These are phyloP conservation scores for Pleurotus giganteus DNA, from an alignment of 768 basidiomycete species.

Conservation along the genomic window DNA sequence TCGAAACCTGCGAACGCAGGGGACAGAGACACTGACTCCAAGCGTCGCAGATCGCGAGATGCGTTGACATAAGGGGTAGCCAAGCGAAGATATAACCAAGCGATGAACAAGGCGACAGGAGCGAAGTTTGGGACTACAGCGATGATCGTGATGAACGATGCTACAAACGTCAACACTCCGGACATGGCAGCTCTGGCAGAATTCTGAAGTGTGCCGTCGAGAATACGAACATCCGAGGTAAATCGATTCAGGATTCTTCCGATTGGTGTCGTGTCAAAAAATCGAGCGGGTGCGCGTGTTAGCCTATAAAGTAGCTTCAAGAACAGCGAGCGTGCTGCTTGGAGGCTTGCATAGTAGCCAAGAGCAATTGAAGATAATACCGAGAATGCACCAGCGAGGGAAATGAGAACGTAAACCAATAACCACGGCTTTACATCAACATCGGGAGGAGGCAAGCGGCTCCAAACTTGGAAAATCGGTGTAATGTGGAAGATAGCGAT, in stretches of 20 bases:
- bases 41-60: slow-evolving; percentile 63
- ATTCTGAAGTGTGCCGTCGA: slow-evolving; percentile 61
- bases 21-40: slow-evolving; percentile 66
- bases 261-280: slow-evolving; percentile 74
- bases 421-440: slow-evolving; percentile 65
- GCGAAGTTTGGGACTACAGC: slow-evolving; percentile 62
- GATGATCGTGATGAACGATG: slow-evolving; percentile 64
- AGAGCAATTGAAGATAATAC: slow-evolving; percentile 55
- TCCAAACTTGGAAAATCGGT: slow-evolving; percentile 39
- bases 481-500: slow-evolving; percentile 16
- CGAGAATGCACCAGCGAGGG: slow-evolving; percentile 52
- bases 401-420: slow-evolving; percentile 60
- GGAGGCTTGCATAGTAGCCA: slow-evolving; percentile 68
- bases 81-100: slow-evolving; percentile 64
- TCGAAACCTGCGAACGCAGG: slow-evolving; percentile 76
- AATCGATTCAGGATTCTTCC: slow-evolving; percentile 81
- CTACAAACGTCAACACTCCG: slow-evolving; percentile 58
- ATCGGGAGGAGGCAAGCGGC: slow-evolving; percentile 54
- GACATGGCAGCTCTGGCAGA: slow-evolving; percentile 55
- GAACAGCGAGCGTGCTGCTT: slow-evolving; percentile 64
- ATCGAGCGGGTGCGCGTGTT: slow-evolving; percentile 61
- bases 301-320: slow-evolving; percentile 49
- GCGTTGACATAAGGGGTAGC: slow-evolving; percentile 60
- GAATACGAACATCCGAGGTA: slow-evolving; percentile 72
- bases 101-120: slow-evolving; percentile 65